These are phyloP conservation scores for Catharanthus roseus DNA, from an alignment of 257 asterid genomes.

Conservation along the genomic window DNA sequence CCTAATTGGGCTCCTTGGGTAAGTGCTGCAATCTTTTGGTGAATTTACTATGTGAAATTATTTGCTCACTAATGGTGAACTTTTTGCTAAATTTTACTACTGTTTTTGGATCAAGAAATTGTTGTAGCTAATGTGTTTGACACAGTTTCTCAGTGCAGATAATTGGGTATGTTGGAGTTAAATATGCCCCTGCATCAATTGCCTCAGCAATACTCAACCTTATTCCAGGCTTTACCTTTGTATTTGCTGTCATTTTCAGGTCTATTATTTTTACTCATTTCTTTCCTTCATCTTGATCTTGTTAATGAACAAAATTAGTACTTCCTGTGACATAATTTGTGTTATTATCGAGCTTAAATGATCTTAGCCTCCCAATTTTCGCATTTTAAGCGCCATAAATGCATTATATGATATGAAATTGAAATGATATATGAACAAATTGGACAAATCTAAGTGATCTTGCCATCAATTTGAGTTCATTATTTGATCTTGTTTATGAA, in stretches of 20 bases:
- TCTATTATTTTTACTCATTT: neutral
- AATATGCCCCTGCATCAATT: slow-evolving; percentile 49
- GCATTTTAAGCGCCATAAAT: too few relatives aligned
- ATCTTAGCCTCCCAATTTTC: neutral
- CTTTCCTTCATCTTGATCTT: neutral
- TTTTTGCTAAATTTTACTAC: too few relatives aligned
- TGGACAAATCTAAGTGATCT: neutral
- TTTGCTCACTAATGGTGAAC: neutral
- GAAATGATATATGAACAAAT: neutral
- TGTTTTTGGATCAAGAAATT: too few relatives aligned
- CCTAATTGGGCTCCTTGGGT: slow-evolving; percentile 65
- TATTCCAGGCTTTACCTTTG: slow-evolving; percentile 60
- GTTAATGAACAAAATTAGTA: neutral
- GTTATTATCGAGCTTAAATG: neutral
- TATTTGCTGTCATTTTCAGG: slow-evolving; percentile 58
- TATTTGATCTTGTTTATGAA: too few relatives aligned
- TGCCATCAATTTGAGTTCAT: too few relatives aligned
- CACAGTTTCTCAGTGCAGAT: slow-evolving; percentile 51
- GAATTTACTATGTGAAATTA: neutral
- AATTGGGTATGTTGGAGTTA: slow-evolving; percentile 46
- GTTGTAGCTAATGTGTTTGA: neutral
- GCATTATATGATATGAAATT: too few relatives aligned
- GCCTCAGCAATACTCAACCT: slow-evolving; percentile 52
- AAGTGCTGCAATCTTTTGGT: slow-evolving; percentile 3
- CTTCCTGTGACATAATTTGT: neutral